Base-by-base conservation (phyloP, 208 protist genomes). In the Balamuthia mandrillaris region DNA sequence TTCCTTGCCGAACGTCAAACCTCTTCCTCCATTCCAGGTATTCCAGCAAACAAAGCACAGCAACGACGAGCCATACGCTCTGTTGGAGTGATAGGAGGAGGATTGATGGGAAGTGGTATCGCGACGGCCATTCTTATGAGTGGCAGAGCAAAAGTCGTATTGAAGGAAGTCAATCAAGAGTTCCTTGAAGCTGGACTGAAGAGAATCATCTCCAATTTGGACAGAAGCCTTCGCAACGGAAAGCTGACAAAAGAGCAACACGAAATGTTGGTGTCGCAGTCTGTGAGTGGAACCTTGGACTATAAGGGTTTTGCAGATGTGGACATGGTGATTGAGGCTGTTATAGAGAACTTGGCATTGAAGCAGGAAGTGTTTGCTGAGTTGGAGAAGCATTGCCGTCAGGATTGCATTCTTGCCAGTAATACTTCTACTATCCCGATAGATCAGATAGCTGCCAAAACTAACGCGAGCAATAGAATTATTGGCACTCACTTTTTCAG, bases 401-500 rank as follows among this genome's bases (percentile, higher is more conserved):
- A 87, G 12, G 81, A 91, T 24, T 93, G 93, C 54, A 91, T 96
- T 52, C 79, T 96, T 2, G 94, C 90, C 4, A 70, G 91, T 18
- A 93, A 93, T 83, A 91, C 91, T 2, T 94, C 90, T 7, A 90
- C 91, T 51, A 77, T 92, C 37, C 84, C 88, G 29, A 88, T 96
- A n/a, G 86, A 92, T 52, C 90, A 93, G 51, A 88, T 96, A 49
- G 94, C 92, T 3, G 63, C 78, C 31, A 88, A 88, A 52, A 95
- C 92, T 60, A 60, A 54, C 31, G 86, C 90, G 31, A 90, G 90
- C 6, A 87, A 93, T 37, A 75, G 88, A 29, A 89, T 96, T 2
- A 56, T 95, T 66, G 94, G 95, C 21, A 37, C 56, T 1, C 93
- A 96, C 66, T 96, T 97, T 75, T 94, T 94, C 85, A 90, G 70